These are phyloP conservation scores for Cunninghamia lanceolata DNA, from an alignment of 75 land plant genomes.

Conservation along the genomic window DNA sequence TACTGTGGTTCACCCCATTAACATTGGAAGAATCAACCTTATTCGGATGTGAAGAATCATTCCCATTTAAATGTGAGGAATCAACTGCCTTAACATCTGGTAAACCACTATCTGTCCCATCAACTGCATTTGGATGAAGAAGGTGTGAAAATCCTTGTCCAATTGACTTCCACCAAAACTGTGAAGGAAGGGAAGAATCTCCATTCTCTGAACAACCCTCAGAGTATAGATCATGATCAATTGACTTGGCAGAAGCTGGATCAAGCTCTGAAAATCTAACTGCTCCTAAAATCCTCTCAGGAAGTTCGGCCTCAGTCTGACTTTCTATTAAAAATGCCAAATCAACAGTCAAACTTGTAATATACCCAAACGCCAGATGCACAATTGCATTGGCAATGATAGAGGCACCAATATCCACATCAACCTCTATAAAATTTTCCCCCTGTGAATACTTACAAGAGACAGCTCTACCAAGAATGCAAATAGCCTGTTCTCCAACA, in stretches of 20 bases:
- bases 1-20: not conserved
- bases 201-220: slow-evolving; percentile 18
- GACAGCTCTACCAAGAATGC: slow-evolving; percentile 82
- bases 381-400: slow-evolving; percentile 96
- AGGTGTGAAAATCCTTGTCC: slow-evolving; percentile 58
- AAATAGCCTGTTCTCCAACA: slow-evolving; percentile 98
- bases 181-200: slow-evolving; percentile 32
- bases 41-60: not conserved
- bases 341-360: slow-evolving; percentile 89
- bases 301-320: slow-evolving; percentile 82
- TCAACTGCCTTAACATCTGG: slow-evolving; percentile 21
- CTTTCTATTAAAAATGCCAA: slow-evolving; percentile 92
- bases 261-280: slow-evolving; percentile 81
- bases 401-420: slow-evolving; percentile 94
- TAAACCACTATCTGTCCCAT: slow-evolving; percentile 13
- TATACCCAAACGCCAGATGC: slow-evolving; percentile 93
- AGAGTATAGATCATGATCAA: slow-evolving; percentile 26
- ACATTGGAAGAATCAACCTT: slow-evolving; percentile 10
- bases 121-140: slow-evolving; percentile 33
- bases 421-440: slow-evolving; percentile 72
- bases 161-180: slow-evolving; percentile 54
- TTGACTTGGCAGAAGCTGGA: slow-evolving; percentile 61
- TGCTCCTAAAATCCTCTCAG: slow-evolving; percentile 90
- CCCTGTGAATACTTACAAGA: slow-evolving; percentile 65
- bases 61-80: not conserved